Evolutionary conservation across 345 rosid species (phyloP).

Genomic region (Rhodomyrtus tomentosa): DNA sequence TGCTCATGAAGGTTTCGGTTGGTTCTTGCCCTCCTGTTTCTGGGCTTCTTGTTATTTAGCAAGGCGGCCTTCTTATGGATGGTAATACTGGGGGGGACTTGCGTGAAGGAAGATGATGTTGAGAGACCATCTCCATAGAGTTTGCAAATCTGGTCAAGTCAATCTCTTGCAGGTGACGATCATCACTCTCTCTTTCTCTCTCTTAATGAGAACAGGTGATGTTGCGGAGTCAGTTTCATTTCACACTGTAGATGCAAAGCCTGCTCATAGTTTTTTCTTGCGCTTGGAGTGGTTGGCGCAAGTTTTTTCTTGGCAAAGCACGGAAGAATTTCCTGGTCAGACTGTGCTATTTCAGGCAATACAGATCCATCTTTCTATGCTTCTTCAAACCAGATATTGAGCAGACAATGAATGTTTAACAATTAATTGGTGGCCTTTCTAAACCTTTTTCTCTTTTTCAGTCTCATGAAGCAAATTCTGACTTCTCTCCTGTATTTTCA

Average conservation of each 20-base stretch:
- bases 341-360: background rate
- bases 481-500: background rate
- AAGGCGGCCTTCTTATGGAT: constrained; percentile 14
- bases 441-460: background rate
- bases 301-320: background rate
- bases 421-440: background rate
- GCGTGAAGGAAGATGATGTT: constrained; percentile 27
- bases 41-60: background rate
- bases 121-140: constrained; percentile 35
- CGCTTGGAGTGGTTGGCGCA: background rate
- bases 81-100: constrained; percentile 9
- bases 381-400: background rate
- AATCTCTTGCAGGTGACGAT: constrained; percentile 35
- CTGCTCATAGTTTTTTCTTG: background rate
- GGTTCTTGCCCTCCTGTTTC: background rate
- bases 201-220: background rate
- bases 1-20: background rate
- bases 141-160: constrained; percentile 16
- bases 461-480: background rate
- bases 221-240: background rate
- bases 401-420: background rate
- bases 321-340: background rate
- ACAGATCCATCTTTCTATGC: background rate
- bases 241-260: background rate
- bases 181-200: background rate